A percentile compares a stretch with the other conserved stretches of the same genome.
phyloP scores from a whole-genome alignment of 2,329 filamentous ascomycete species.

The Clonostachys byssicola region DNA sequence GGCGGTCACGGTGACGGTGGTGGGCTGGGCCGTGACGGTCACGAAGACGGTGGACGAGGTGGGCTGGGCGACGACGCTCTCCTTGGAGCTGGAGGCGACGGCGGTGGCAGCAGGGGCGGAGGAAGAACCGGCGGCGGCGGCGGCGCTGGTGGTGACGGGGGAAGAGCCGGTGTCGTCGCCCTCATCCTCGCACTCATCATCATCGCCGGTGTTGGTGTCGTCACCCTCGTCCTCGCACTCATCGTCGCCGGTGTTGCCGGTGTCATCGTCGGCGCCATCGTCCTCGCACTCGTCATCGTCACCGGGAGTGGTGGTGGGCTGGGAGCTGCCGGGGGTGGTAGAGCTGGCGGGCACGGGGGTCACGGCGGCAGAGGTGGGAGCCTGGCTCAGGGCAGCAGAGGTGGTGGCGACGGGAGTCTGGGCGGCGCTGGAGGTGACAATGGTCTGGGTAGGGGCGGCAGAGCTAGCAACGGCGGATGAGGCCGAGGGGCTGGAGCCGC shows the following conservation, averaged over 20 bases:
- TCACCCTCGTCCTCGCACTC: not conserved
- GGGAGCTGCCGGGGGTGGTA: conserved; percentile 1
- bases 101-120: too few species aligned
- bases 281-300: conserved; percentile 8
- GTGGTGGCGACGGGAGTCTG: too few species aligned
- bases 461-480: conserved; percentile 4
- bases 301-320: not conserved
- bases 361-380: not conserved
- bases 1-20: too few species aligned
- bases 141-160: too few species aligned
- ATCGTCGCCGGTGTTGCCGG: conserved; percentile 2
- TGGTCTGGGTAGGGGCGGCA: conserved; percentile 2
- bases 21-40: too few species aligned
- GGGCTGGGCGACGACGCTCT: too few species aligned
- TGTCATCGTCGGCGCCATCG: conserved; percentile 6
- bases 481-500: conserved; percentile 2
- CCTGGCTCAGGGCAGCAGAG: too few species aligned
- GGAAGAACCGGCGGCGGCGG: too few species aligned
- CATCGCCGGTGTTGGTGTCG: not conserved
- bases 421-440: not conserved
- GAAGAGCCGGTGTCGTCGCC: not conserved
- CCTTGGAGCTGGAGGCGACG: too few species aligned
- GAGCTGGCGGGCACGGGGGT: conserved; percentile 4
- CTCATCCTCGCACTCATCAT: conserved; percentile 3
- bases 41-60: too few species aligned